These are phyloP conservation scores for Rhynchospora tenuis DNA, from an alignment of 176 grass and related monocot genomes.

Conservation along the genomic window DNA sequence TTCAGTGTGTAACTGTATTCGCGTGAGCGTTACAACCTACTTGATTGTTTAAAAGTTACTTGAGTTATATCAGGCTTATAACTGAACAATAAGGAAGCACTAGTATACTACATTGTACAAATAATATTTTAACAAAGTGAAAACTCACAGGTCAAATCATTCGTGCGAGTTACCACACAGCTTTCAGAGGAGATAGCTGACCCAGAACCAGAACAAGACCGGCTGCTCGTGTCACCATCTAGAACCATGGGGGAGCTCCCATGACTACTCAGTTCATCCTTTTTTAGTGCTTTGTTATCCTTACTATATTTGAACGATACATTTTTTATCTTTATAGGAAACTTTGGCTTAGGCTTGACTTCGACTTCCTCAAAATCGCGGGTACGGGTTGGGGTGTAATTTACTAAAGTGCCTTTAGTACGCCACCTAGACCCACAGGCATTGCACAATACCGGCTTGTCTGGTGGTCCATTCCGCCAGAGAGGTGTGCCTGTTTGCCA, in stretches of 20 bases:
- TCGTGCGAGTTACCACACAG: slow-evolving; percentile 31
- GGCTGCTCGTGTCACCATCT: slow-evolving; percentile 32
- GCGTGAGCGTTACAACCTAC: too few relatives aligned
- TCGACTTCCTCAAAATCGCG: slow-evolving; percentile 27
- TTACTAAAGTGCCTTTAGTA: slow-evolving; percentile 46
- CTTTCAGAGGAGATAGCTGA: slow-evolving; percentile 39
- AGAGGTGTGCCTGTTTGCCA: slow-evolving; percentile 44
- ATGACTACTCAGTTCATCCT: slow-evolving; percentile 23
- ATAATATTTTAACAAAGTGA: neutral
- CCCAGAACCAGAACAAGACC: slow-evolving; percentile 34
- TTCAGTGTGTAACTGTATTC: neutral
- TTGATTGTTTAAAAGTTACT: neutral
- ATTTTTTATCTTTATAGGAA: slow-evolving; percentile 20
- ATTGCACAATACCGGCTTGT: slow-evolving; percentile 54
- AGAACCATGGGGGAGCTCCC: slow-evolving; percentile 29
- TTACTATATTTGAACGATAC: slow-evolving; percentile 27
- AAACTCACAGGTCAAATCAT: slow-evolving; percentile 32
- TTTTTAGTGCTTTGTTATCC: slow-evolving; percentile 29
- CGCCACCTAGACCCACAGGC: slow-evolving; percentile 58
- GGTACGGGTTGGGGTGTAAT: slow-evolving; percentile 38
- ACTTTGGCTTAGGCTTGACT: slow-evolving; percentile 30
- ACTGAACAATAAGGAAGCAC: neutral
- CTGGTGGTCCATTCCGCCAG: slow-evolving; percentile 47
- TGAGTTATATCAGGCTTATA: neutral
- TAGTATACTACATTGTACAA: neutral